phyloP scores from a whole-genome alignment of 2,329 filamentous ascomycete genomes.

The Graphilbum fragrans region DNA sequence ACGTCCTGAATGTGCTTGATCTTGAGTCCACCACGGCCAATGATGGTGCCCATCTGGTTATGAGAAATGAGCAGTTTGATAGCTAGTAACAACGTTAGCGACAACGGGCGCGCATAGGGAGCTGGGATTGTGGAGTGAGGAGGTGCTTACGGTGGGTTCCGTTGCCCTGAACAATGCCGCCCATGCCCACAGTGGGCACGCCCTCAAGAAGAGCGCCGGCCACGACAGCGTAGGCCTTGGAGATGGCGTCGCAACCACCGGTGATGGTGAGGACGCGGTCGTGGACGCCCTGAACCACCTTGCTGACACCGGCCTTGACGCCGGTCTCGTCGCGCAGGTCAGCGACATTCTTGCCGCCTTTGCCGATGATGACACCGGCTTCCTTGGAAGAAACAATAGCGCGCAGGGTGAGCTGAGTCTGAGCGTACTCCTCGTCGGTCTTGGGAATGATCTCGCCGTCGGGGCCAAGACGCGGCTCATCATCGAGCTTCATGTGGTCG shows the following conservation, averaged over 20 bases:
- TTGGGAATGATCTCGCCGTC: slow-evolving; percentile 74
- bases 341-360: slow-evolving; percentile 95
- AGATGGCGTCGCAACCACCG: slow-evolving; percentile 75
- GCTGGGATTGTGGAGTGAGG: neutral
- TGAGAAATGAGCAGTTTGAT: slow-evolving; percentile 97
- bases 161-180: slow-evolving; percentile 72
- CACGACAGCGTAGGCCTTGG: slow-evolving; percentile 87
- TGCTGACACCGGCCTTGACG: slow-evolving; percentile 96
- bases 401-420: slow-evolving; percentile 83
- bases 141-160: slow-evolving; percentile 77
- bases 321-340: slow-evolving; percentile 95
- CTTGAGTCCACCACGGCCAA: slow-evolving; percentile 89
- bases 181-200: slow-evolving; percentile 92
- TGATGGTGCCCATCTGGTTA: slow-evolving; percentile 99
- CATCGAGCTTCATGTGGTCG: slow-evolving; percentile 56
- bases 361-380: slow-evolving; percentile 97
- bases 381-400: slow-evolving; percentile 99
- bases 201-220: slow-evolving; percentile 86
- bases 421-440: slow-evolving; percentile 93
- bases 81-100: slow-evolving; percentile 37
- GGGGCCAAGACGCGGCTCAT: slow-evolving; percentile 47
- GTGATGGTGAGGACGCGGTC: slow-evolving; percentile 95
- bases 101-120: neutral
- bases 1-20: slow-evolving; percentile 99
- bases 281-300: slow-evolving; percentile 94